A percentile compares a stretch with the other conserved stretches of the same genome.
Evolutionary conservation across 1,284 basidiomycete species (phyloP).

Genomic region (Fomes fomentarius): DNA sequence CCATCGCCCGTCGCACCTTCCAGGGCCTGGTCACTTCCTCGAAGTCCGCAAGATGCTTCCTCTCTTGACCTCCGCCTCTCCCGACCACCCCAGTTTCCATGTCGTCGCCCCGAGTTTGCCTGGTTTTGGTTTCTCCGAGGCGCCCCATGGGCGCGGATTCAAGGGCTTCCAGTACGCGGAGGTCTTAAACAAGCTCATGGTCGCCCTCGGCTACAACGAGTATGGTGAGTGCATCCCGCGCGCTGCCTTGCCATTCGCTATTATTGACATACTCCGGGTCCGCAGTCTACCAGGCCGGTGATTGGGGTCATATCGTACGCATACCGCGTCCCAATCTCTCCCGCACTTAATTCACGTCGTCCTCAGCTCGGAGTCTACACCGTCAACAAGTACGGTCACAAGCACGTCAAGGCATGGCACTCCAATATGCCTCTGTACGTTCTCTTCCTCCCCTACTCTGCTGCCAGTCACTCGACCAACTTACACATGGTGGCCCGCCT

Average conservation of each 20-base stretch:
- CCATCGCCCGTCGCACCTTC: not conserved
- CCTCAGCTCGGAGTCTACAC: slow-evolving; percentile 35
- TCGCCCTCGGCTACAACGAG: slow-evolving; percentile 46
- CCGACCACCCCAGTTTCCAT: slow-evolving; percentile 43
- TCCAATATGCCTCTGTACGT: slow-evolving; percentile 30
- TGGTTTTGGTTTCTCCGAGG: slow-evolving; percentile 43
- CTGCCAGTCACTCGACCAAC: no score
- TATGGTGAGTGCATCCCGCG: slow-evolving; percentile 38
- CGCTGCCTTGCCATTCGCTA: not conserved
- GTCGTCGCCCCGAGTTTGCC: slow-evolving; percentile 49
- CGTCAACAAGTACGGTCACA: slow-evolving; percentile 34
- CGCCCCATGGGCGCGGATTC: slow-evolving; percentile 39
- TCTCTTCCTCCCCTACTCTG: no score
- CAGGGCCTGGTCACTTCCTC: slow-evolving; percentile 49
- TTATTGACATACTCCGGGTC: not conserved
- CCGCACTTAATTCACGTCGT: not conserved
- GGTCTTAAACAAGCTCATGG: slow-evolving; percentile 45
- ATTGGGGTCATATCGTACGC: slow-evolving; percentile 42
- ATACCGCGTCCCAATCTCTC: not conserved
- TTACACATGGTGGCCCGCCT: not conserved
- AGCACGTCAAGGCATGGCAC: slow-evolving; percentile 36
- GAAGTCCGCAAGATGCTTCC: slow-evolving; percentile 42
- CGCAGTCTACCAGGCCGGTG: slow-evolving; percentile 49
- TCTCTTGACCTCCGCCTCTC: slow-evolving; percentile 24
- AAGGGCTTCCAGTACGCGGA: slow-evolving; percentile 13